Base-by-base conservation (phyloP, 192 early-diverging fungal species). In the Cladochytrium replicatum region DNA sequence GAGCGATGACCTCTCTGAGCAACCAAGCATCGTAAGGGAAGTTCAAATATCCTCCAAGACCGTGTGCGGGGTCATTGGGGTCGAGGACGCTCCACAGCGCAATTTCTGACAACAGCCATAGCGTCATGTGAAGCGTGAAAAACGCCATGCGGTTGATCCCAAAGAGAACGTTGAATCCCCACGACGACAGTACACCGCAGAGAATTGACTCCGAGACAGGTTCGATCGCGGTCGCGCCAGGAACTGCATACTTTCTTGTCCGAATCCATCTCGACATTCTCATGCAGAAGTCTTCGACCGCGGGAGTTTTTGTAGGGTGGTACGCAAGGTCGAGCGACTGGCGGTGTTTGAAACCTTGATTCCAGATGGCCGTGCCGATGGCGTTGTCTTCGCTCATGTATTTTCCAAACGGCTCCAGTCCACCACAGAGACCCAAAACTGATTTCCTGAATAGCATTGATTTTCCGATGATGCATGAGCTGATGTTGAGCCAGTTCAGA, bases 341-440 rank as follows among this genome's bases (percentile, higher is more conserved):
- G 13, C 63, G 67, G 64, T 99, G 95, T 40, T 77, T 52, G 38
- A 80, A 71, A 1, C 90, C 88, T 43, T 74, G 64, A 32, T 71
- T 71, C 86, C 84, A 92, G 11, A 98, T 61, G 6, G 80, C 82
- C 26, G 83, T 80, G 6, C 87, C 94, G 40, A 98, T 85, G 42
- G 90, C 78, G 63, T 98, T 98, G 60, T 98, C 94, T 57, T 98
- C 94, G 9, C 85, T 81, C 80, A 95, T 85, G 64, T 80, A 95
- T 54, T 89, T 76, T 30, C 85, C 90, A 72, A 93, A 98, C 22
- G 82, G 60, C 7, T 63, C 78, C 24, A 98, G 62, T 0, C 91
- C 94, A 6, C 91, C 92, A 29, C 80, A 74, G 30, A 66, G 68
- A 32, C 84, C 85, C 15, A 99, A 70, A 41, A 80, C 80, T 24